Conservation (phyloP, 2,329 filamentous ascomycete genomes). For the Aspergillus carbonarius region DNA sequence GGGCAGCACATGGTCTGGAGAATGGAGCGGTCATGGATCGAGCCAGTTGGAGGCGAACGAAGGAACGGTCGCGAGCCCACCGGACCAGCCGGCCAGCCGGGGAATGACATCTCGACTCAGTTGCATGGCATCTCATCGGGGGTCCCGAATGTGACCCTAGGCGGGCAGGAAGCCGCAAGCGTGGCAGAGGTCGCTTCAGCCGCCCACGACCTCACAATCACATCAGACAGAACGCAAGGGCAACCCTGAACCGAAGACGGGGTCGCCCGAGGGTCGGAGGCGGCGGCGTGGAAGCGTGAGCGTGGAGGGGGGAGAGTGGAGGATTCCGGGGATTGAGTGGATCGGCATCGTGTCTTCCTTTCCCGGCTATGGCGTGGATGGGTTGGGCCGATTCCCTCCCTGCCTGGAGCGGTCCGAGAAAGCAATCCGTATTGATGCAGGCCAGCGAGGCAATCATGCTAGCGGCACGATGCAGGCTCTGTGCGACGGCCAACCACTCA, state of each 20-base stretch:
- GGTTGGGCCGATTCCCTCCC: neutral
- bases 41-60: neutral
- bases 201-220: neutral
- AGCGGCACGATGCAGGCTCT: neutral
- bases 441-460: neutral
- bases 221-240: neutral
- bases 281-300: neutral
- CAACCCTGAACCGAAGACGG: neutral
- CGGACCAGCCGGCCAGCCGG: neutral
- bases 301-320: neutral
- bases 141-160: constrained; percentile 15
- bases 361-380: constrained; percentile 8
- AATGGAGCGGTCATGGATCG: neutral
- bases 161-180: constrained; percentile 4
- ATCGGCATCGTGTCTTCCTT: constrained; percentile 7
- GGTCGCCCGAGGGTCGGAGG: neutral
- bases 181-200: neutral
- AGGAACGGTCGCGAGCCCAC: neutral
- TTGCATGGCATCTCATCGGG: neutral
- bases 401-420: too few species aligned
- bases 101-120: neutral
- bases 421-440: neutral
- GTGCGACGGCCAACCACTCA: neutral
- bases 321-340: neutral
- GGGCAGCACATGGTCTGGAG: constrained; percentile 5